Percentiles rank a stretch among this genome's conserved stretches.
Conservation (phyloP, 306 rosid genomes). For the Purshia tridentata region DNA sequence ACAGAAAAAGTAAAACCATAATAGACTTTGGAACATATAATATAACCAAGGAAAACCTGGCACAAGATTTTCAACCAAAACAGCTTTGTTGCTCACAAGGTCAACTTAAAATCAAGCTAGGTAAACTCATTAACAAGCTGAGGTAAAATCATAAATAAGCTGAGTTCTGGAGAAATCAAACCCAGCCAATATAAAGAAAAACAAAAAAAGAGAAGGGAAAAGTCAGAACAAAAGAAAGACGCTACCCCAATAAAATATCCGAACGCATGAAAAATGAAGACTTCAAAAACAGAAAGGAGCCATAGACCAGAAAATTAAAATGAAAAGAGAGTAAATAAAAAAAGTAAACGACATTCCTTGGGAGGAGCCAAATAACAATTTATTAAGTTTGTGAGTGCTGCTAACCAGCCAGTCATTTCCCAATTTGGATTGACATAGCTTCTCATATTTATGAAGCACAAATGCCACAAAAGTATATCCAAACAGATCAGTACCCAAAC, state of each 20-base stretch:
- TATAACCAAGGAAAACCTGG: no score
- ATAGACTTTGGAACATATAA: background rate
- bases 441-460: background rate
- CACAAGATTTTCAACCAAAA: no score
- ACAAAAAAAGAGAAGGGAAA: background rate
- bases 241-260: no score
- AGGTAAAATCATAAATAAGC: no score
- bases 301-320: background rate
- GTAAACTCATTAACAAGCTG: no score
- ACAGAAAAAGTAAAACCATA: background rate
- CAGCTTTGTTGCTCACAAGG: no score
- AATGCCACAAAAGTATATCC: background rate
- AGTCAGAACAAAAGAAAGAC: background rate
- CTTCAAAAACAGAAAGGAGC: background rate
- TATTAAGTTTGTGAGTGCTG: background rate
- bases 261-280: no score
- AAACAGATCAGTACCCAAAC: background rate
- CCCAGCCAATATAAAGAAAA: no score
- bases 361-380: background rate
- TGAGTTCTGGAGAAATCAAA: no score
- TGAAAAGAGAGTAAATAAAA: background rate
- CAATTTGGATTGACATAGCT: background rate
- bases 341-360: background rate
- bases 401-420: background rate
- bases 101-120: no score